These are phyloP conservation scores for Miamiensis avidus DNA, from an alignment of 169 alveolate species.

Conservation along the genomic window DNA sequence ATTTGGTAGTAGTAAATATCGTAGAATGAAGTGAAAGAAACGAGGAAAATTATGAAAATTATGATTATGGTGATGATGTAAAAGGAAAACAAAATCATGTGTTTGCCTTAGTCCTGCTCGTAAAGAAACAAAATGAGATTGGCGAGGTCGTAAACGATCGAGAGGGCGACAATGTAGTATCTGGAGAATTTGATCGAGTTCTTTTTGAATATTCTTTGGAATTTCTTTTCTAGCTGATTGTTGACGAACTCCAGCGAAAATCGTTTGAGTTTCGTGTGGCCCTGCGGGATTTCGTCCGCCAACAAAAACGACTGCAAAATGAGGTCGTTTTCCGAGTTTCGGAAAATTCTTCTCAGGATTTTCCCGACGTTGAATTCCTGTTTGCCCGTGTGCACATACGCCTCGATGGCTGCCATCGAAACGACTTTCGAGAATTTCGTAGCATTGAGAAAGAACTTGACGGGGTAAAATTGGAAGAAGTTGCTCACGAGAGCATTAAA, in stretches of 20 bases:
- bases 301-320: conserved; percentile 4
- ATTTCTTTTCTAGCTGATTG: neutral
- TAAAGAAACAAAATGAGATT: neutral
- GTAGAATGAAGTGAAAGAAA: neutral
- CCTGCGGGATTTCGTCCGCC: neutral
- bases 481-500: neutral
- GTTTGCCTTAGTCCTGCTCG: neutral
- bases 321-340: neutral
- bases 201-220: neutral
- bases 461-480: neutral
- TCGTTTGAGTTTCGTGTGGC: neutral
- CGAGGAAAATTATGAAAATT: neutral
- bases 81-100: neutral
- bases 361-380: conserved; percentile 2
- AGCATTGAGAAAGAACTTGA: neutral
- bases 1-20: neutral
- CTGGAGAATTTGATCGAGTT: neutral
- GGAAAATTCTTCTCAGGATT: conserved; percentile 7
- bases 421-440: neutral
- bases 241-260: neutral
- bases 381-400: neutral
- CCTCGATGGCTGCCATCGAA: neutral
- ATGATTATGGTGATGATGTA: neutral
- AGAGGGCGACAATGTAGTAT: neutral
- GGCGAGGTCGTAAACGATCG: neutral